Conservation (phyloP, 192 early-diverging fungal species). For the Coemansia sp. region DNA sequence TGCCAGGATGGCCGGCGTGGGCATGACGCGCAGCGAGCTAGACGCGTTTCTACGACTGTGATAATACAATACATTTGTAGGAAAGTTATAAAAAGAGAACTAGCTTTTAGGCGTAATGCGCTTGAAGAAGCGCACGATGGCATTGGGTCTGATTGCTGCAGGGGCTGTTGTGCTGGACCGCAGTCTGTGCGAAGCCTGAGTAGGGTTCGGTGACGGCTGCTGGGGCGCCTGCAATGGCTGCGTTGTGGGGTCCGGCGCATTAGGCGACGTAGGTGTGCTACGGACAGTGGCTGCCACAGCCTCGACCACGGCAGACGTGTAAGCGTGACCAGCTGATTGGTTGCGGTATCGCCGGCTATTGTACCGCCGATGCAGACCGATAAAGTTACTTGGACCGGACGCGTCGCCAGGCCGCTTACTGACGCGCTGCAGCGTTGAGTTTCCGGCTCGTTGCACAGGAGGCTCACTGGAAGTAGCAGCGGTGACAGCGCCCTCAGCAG, state of each 20-base stretch:
- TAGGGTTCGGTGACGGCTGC: too few relatives aligned
- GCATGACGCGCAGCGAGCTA: neutral
- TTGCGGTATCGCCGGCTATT: slow-evolving; percentile 16
- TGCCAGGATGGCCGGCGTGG: too few relatives aligned
- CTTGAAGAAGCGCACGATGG: slow-evolving; percentile 43
- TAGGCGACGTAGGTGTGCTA: too few relatives aligned
- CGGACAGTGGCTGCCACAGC: slow-evolving; percentile 2
- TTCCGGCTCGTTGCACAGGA: too few relatives aligned
- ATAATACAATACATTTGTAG: too few relatives aligned
- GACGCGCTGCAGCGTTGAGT: too few relatives aligned
- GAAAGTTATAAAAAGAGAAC: too few relatives aligned
- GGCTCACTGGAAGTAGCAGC: neutral
- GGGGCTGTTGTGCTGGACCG: neutral
- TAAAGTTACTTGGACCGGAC: neutral
- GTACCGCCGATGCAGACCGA: slow-evolving; percentile 4
- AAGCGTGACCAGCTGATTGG: slow-evolving; percentile 30
- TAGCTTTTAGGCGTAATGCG: slow-evolving; percentile 38
- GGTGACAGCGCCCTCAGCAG: neutral
- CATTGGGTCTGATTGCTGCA: slow-evolving; percentile 33
- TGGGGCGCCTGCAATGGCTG: too few relatives aligned
- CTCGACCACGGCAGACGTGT: slow-evolving; percentile 17
- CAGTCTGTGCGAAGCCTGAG: neutral
- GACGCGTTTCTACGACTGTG: slow-evolving; percentile 4
- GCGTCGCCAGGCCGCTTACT: too few relatives aligned
- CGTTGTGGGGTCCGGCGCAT: too few relatives aligned